Evolutionary conservation across 331 rosid species (phyloP), one percentile per base, ranked within the genome.

Genomic region (Prunus yedoensis): DNA sequence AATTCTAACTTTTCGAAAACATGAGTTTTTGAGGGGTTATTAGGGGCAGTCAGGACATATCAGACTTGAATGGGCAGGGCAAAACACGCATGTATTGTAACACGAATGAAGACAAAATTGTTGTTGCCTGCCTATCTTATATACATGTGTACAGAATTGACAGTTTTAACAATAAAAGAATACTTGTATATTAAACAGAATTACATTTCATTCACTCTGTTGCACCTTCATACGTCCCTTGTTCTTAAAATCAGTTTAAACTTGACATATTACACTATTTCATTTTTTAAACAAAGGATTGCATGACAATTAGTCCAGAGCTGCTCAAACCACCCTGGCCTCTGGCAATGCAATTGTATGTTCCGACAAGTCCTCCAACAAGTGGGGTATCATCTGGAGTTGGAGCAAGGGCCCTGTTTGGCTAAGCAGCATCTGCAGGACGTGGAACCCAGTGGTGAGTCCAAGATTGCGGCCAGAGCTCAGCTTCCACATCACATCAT

Each of bases 91-190:
- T 54, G 59, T 53, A 35, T 8, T 53, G 1, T 20, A 53, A 53
- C 59, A n/a, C 13, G 23, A n/a, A n/a, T 35, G 25, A 9, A 53
- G 59, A 9, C 59, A 10, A 41, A 45, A 17, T 15, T 60, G n/a
- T 46, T 32, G 14, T 25, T 35, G 52, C 35, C 14, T 57, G 62
- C 27, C 30, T 21, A 1, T 5, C 21, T 52, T 17, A 1, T 1
- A 52, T 52, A 43, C 10, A 18, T 6, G 68, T 73, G 49, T 73
- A 75, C 43, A 52, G 41, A 75, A 38, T 66, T 53, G 11, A 16
- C 65, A 52, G 51, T 75, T 52, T 7, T 16, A 30, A 46, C 30
- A 75, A 38, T 63, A 65, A 75, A 38, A 25, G 20, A 35, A 63
- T 32, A 17, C 25, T 60, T 27, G 12, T 27, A 2, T 6, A 3